A percentile compares a stretch with the other conserved stretches of the same genome.
These are phyloP conservation scores for Fusarium sp. DNA, from an alignment of 2,329 filamentous ascomycete species.

Conservation along the genomic window DNA sequence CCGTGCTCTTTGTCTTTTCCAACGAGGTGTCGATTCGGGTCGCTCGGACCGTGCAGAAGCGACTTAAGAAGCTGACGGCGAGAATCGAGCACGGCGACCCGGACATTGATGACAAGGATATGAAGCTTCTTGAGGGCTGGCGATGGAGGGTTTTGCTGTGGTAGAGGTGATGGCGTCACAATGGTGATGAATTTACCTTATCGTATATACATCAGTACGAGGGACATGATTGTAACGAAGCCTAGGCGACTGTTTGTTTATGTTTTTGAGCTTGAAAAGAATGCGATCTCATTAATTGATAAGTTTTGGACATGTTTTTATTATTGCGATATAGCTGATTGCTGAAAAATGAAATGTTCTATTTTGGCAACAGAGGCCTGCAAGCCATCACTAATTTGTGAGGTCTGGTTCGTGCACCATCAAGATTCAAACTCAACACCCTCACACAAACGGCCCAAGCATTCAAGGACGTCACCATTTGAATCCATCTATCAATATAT, in stretches of 20 bases:
- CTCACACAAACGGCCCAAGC: background rate
- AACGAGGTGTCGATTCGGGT: slow-evolving; percentile 71
- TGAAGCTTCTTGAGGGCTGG: slow-evolving; percentile 68
- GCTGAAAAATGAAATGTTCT: background rate
- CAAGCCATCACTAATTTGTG: slow-evolving; percentile 13
- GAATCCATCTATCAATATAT: no score
- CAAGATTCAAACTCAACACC: slow-evolving; percentile 6
- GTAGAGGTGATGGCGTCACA: slow-evolving; percentile 43
- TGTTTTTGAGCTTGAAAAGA: slow-evolving; percentile 12
- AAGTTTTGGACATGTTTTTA: slow-evolving; percentile 3
- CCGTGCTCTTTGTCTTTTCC: slow-evolving; percentile 71
- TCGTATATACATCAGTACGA: slow-evolving; percentile 44
- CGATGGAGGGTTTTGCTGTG: slow-evolving; percentile 69
- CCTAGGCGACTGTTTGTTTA: slow-evolving; percentile 39
- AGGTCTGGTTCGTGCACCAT: slow-evolving; percentile 15
- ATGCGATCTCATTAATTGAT: slow-evolving; percentile 11
- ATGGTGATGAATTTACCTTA: slow-evolving; percentile 26
- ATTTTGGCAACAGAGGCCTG: background rate
- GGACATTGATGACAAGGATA: slow-evolving; percentile 63
- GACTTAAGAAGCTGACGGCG: slow-evolving; percentile 63
- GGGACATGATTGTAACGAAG: slow-evolving; percentile 53
- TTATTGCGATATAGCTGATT: background rate
- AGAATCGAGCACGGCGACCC: slow-evolving; percentile 65
- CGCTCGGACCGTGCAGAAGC: slow-evolving; percentile 65
- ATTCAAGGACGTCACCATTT: slow-evolving; percentile 11